Evolutionary conservation across 2,329 filamentous ascomycete genomes (phyloP).

Genomic region (Neurospora sp.): DNA sequence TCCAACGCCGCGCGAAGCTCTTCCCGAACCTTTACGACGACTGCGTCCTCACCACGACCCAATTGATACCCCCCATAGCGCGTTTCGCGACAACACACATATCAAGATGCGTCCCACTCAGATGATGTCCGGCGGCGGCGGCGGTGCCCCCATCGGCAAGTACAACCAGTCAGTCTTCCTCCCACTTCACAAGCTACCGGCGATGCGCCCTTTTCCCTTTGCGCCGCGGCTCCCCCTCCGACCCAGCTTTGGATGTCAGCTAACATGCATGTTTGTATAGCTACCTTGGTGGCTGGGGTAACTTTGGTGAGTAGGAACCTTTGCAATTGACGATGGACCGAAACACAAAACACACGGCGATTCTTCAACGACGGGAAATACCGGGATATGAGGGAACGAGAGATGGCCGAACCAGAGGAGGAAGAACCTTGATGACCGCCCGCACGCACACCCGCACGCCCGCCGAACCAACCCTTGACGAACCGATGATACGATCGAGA

Average conservation of each 20-base stretch:
- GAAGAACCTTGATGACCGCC: background rate
- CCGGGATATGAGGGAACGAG: conserved; percentile 6
- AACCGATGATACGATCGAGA: background rate
- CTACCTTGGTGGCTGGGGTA: conserved; percentile 66
- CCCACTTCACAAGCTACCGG: conserved; percentile 9
- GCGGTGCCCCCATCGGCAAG: conserved; percentile 31
- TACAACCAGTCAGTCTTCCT: conserved; percentile 33
- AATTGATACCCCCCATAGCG: conserved; percentile 21
- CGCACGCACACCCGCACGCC: too few relatives aligned
- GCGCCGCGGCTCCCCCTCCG: conserved; percentile 1
- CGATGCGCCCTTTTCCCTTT: conserved; percentile 10
- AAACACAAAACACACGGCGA: background rate
- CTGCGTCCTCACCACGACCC: conserved; percentile 9
- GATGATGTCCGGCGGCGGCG: conserved; percentile 30
- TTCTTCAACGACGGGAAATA: background rate
- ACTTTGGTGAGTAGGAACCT: conserved; percentile 52
- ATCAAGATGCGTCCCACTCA: conserved; percentile 39
- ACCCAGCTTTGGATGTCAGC: conserved; percentile 8
- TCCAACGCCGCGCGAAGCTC: conserved; percentile 14
- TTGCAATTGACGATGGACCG: background rate
- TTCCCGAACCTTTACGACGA: conserved; percentile 13
- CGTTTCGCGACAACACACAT: conserved; percentile 17
- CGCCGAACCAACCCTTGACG: background rate
- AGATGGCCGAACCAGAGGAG: background rate
- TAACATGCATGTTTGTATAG: conserved; percentile 31